Evolutionary conservation across 176 grass and related monocot genomes (phyloP).

Genomic region (Triticum timopheevii): DNA sequence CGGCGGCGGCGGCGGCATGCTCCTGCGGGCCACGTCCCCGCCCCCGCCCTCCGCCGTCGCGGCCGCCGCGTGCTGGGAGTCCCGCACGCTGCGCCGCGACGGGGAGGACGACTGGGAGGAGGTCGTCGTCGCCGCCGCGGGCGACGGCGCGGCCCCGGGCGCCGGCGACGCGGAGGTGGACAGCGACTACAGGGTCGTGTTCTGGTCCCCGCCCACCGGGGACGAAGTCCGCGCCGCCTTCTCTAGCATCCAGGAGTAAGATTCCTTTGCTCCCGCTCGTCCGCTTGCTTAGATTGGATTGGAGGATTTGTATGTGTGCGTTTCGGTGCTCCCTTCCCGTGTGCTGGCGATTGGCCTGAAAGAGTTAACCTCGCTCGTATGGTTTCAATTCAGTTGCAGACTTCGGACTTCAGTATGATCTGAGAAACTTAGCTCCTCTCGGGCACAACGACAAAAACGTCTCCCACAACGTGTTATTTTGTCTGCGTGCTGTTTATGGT

Average conservation of each 20-base stretch:
- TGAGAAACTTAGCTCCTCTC: not conserved
- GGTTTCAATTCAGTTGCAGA: constrained; percentile 17
- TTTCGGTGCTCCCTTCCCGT: not conserved
- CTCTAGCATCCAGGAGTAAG: constrained; percentile 74
- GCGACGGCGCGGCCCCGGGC: not conserved
- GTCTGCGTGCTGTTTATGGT: not conserved
- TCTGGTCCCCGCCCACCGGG: constrained; percentile 58
- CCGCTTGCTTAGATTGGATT: constrained; percentile 2
- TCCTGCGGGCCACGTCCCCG: constrained; percentile 44
- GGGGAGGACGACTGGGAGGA: constrained; percentile 60
- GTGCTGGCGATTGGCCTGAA: not conserved
- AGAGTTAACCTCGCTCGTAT: not conserved
- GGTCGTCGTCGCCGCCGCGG: constrained; percentile 49
- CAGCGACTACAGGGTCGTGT: constrained; percentile 43
- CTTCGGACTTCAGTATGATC: not conserved
- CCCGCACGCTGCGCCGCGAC: constrained; percentile 33
- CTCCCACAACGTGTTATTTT: not conserved
- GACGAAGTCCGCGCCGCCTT: constrained; percentile 78
- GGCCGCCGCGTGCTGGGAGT: constrained; percentile 36
- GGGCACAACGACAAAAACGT: not conserved
- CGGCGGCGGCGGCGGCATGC: not conserved
- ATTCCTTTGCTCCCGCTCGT: constrained; percentile 1
- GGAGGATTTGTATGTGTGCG: not conserved
- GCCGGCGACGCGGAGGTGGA: constrained; percentile 16
- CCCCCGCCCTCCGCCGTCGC: constrained; percentile 40